Evolutionary conservation across 495 filamentous ascomycete genomes (phyloP), one percentile per base, ranked within the genome.

Genomic region (Penicillium cosmopolitanum): DNA sequence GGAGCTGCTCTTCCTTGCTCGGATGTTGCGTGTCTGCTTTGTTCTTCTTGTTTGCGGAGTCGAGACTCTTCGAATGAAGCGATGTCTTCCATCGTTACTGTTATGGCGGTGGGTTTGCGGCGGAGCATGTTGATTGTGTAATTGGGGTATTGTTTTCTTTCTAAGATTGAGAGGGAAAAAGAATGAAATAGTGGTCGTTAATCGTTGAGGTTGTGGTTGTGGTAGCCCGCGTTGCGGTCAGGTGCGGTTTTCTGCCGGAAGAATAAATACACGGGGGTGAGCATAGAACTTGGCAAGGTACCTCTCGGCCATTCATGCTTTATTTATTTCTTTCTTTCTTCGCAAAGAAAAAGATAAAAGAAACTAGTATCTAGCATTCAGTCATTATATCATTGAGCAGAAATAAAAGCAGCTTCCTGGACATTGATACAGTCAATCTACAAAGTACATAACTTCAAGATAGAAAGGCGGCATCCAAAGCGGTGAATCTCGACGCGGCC

Each of bases 51-150:
- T 50, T 72, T 74, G 62, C 67, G 74, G 50, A 71, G 64, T 53
- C 74, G 74, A 16, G 71, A 63, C 55, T 94, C 89, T 75, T 93
- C 90, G 73, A 91, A 93, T 44, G 84, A 79, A 25, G 86, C 82
- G 40, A 95, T 73, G 68, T 96, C 91, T 73, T 94, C 90, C 10
- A 86, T 78, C 0, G 91, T 94, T 38, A 96, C 80, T 53, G 84
- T 82, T 61, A 96, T 89, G 28, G 86, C 81, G 5, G 91, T 96
- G 2, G 90, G 88, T 50, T 89, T 87, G 36, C 91, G 87, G 66
- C 91, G 91, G 57, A 96, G 87, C 91, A 96, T 96, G 66, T 33
- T 54, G 44, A 7, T 31, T 6, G 5, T 31, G 28, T 6, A 9
- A 1, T 31, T 9, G 28, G 1, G 4, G 0, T 31, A 31, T 8